Evolutionary conservation across 495 filamentous ascomycete genomes (phyloP), one percentile per base, ranked within the genome.

Genomic region (Penicillium subrubescens): DNA sequence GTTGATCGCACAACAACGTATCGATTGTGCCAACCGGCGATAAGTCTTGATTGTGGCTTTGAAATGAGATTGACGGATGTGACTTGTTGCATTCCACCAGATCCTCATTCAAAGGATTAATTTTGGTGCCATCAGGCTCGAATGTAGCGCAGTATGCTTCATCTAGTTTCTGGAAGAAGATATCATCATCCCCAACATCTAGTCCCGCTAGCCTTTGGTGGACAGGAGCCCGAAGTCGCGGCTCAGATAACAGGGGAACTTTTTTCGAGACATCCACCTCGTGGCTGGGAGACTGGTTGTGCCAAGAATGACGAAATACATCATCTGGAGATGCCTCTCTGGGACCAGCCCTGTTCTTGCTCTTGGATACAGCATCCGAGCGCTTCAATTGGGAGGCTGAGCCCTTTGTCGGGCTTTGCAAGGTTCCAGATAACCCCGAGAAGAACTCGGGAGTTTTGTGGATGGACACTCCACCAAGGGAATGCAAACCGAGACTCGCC

Each of bases 101-200:
- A 6, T 2, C 12, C 19, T 35, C 23, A 27, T 8, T 8, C 29
- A 14, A 56, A 23, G 35, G 25, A n/a, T 52, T n/a, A 15, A 3
- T 17, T 5, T 27, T 25, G 1, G 33, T 15, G 8, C 17, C 10
- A 29, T 35, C n/a, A 3, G 53, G 12, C 14, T 41, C n/a, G 29
- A 70, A 29, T 25, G 70, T 70, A 21, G 59, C 46, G 23, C 44
- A 27, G 19, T 58, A 73, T 17, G 65, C 63, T 53, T 61, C 65
- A 52, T 73, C 66, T 6, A 71, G 50, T 2, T 64, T 56, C 10
- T 62, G 52, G 15, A 63, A 57, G 21, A 68, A 62, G 2, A 55
- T 6, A 7, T 64, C 62, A 7, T 69, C 63, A 14, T 54, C 59
- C 14, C 27, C 39, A 1, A 33, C 15, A 34, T 37, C 53, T 10